phyloP scores from a whole-genome alignment of 2,329 filamentous ascomycete genomes.

The Colletotrichum melonis region DNA sequence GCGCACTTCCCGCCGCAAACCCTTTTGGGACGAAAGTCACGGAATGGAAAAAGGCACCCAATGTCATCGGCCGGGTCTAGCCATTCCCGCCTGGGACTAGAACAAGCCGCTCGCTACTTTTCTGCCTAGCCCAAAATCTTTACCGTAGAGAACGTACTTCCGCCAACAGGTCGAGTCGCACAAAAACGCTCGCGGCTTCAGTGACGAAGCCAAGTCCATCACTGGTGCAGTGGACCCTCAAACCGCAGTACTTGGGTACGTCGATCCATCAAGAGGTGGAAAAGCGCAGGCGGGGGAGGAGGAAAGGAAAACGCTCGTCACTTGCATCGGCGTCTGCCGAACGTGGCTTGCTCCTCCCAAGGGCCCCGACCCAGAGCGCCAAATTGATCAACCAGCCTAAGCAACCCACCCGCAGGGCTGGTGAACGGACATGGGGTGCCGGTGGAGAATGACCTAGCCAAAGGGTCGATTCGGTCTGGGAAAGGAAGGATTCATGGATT shows the following conservation, averaged over 20 bases:
- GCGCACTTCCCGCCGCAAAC: slow-evolving; percentile 14
- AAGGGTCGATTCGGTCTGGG: neutral
- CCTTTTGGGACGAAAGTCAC: neutral
- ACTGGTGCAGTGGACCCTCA: too few species aligned
- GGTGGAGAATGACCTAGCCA: neutral
- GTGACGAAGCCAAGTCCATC: too few species aligned
- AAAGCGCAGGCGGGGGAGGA: too few species aligned
- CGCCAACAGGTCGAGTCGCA: too few species aligned
- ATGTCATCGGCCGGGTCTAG: neutral
- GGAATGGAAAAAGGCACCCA: neutral
- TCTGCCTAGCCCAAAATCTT: too few species aligned
- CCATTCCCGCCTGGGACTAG: neutral
- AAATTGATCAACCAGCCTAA: neutral
- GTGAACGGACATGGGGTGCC: neutral
- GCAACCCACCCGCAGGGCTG: neutral
- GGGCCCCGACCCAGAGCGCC: neutral
- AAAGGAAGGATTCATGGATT: neutral
- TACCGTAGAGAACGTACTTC: too few species aligned
- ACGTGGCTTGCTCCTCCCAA: neutral
- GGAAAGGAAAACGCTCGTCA: too few species aligned
- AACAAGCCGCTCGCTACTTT: too few species aligned
- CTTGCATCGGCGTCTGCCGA: neutral
- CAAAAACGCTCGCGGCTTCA: too few species aligned
- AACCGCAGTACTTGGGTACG: too few species aligned
- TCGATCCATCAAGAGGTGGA: too few species aligned